Evolutionary conservation across 257 asterid genomes (phyloP).

Genomic region (Solanum etuberosum): DNA sequence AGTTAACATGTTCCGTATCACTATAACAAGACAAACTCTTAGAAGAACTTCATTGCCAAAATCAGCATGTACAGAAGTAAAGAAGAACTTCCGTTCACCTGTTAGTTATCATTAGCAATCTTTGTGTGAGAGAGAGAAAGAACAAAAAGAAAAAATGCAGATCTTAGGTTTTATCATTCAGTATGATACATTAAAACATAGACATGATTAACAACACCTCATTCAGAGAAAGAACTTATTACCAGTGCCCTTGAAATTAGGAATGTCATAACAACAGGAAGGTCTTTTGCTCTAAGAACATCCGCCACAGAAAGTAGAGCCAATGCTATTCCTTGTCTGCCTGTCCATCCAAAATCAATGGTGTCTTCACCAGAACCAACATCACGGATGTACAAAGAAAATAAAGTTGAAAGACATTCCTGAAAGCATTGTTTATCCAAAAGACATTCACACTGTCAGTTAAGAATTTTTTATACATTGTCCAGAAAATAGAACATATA

Average conservation of each 20-base stretch:
- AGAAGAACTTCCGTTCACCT: not conserved
- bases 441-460: not conserved
- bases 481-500: not conserved
- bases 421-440: conserved; percentile 23
- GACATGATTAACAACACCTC: not conserved
- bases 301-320: conserved; percentile 79
- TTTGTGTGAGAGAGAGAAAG: not conserved
- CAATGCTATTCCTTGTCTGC: conserved; percentile 94
- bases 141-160: not conserved
- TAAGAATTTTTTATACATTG: not conserved
- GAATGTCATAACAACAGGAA: conserved; percentile 97
- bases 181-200: not conserved
- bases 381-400: conserved; percentile 78
- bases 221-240: conserved; percentile 10
- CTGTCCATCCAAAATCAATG: conserved; percentile 76
- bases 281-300: conserved; percentile 90
- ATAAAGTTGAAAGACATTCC: conserved; percentile 84
- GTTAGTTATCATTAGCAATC: not conserved
- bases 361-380: conserved; percentile 45
- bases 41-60: not conserved
- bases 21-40: not conserved
- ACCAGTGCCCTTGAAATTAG: conserved; percentile 97
- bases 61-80: not conserved
- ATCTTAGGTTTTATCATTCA: not conserved
- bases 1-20: not conserved